Conservation (phyloP, 495 filamentous ascomycete genomes). For the Terfezia boudieri region DNA sequence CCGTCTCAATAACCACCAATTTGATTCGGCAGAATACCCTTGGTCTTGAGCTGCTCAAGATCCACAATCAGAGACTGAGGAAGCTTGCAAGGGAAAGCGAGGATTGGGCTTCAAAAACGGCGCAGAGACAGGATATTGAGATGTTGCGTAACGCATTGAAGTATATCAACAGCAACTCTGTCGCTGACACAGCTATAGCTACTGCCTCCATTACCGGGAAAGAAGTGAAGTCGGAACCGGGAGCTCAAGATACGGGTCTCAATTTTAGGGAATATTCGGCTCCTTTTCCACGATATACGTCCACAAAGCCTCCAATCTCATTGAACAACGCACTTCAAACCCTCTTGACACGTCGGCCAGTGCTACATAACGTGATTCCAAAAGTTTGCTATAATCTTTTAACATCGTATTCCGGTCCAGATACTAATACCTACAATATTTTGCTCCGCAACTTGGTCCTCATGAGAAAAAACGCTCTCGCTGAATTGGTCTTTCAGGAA, state of each 20-base stretch:
- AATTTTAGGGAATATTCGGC: not conserved
- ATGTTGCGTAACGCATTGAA: not conserved
- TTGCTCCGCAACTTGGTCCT: constrained; percentile 36
- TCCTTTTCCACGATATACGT: constrained; percentile 12
- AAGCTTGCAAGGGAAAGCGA: no score
- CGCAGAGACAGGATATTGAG: not conserved
- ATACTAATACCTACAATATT: constrained; percentile 41
- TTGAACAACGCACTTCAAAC: constrained; percentile 11
- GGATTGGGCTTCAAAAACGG: no score
- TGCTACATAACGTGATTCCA: constrained; percentile 5
- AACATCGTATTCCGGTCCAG: constrained; percentile 31
- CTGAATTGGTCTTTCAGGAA: constrained; percentile 25
- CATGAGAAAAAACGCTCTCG: constrained; percentile 28
- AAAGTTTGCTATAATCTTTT: constrained; percentile 50
- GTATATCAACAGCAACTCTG: not conserved
- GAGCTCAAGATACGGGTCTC: not conserved
- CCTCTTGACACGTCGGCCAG: constrained; percentile 9
- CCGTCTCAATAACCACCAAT: no score
- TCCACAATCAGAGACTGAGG: no score
- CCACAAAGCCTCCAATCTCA: not conserved
- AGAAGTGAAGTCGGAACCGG: not conserved
- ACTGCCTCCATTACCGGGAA: no score
- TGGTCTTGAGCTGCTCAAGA: no score
- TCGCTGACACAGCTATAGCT: not conserved
- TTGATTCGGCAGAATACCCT: no score